Percentiles rank a stretch among this genome's conserved stretches.
phyloP scores from a whole-genome alignment of 768 basidiomycete species.

The Leucocoprinus birnbaumii region DNA sequence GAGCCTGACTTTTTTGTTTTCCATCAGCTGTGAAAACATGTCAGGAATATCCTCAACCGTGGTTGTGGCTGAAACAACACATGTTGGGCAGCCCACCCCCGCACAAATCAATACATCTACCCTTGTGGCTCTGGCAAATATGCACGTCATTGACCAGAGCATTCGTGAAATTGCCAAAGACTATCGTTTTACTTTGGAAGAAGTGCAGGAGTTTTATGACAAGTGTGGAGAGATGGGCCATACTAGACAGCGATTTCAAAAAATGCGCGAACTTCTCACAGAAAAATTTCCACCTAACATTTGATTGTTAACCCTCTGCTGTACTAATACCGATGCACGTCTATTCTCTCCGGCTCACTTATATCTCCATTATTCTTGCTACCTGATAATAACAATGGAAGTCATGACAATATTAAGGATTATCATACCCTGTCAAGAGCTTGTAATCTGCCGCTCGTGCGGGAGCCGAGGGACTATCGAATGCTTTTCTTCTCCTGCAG shows the following conservation, averaged over 20 bases:
- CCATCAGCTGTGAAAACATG: conserved; percentile 3
- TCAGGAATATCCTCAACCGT: conserved; percentile 1
- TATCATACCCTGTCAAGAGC: conserved; percentile 61
- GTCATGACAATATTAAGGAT: conserved; percentile 20
- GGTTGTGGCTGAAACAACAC: not conserved
- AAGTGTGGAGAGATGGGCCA: conserved; percentile 67
- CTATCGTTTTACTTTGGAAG: conserved; percentile 68
- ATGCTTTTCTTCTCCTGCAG: conserved; percentile 69
- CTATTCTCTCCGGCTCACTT: not conserved
- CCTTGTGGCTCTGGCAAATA: conserved; percentile 32
- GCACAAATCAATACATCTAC: conserved; percentile 26
- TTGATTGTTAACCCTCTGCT: conserved; percentile 17
- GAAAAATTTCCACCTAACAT: conserved; percentile 27
- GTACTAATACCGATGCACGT: not conserved
- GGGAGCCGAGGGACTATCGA: conserved; percentile 80
- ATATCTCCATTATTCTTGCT: not conserved
- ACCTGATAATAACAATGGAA: not conserved
- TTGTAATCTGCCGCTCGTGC: conserved; percentile 68
- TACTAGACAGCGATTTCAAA: conserved; percentile 63
- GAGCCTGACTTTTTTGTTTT: not conserved
- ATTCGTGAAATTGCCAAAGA: conserved; percentile 66
- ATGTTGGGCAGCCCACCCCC: conserved; percentile 7
- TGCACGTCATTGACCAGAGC: conserved; percentile 67
- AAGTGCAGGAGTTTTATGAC: conserved; percentile 79
- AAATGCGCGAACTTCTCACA: conserved; percentile 55